Conservation (phyloP, 441 rosid species). For the Hura crepitans region DNA sequence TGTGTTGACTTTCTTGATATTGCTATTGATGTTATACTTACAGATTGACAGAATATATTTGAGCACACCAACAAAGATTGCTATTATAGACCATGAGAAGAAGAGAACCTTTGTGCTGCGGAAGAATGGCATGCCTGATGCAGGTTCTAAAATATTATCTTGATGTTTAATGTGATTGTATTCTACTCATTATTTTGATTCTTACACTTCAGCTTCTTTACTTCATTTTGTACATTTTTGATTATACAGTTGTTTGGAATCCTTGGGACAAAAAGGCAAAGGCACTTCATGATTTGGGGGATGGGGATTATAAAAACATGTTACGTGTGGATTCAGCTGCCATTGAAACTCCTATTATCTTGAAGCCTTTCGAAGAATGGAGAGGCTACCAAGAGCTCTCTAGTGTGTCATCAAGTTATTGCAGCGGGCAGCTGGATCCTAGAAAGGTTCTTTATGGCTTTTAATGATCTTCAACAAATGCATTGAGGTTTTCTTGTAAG, state of each 20-base stretch:
- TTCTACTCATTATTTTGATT: not conserved
- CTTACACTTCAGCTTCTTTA: not conserved
- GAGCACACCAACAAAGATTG: conserved; percentile 83
- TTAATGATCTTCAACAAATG: conserved; percentile 34
- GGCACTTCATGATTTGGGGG: conserved; percentile 73
- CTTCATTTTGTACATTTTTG: not conserved
- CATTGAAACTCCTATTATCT: conserved; percentile 55
- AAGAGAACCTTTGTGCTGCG: conserved; percentile 86
- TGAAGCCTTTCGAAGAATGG: conserved; percentile 90
- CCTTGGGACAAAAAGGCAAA: conserved; percentile 90
- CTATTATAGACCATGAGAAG: conserved; percentile 89
- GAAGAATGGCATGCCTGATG: conserved; percentile 90
- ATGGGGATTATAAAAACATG: conserved; percentile 80
- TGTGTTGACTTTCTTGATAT: conserved; percentile 10
- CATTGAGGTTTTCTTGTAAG: conserved; percentile 15
- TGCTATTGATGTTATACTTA: conserved; percentile 19
- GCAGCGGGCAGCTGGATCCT: conserved; percentile 91
- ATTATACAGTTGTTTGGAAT: conserved; percentile 73
- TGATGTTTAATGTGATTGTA: conserved; percentile 1
- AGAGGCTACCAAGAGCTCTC: conserved; percentile 78
- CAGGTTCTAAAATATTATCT: conserved; percentile 42
- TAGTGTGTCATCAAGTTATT: conserved; percentile 80
- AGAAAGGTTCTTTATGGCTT: conserved; percentile 66
- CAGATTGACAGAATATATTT: conserved; percentile 76
- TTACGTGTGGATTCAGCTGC: conserved; percentile 78